A percentile compares a stretch with the other conserved stretches of the same genome.
These are phyloP conservation scores for Lasiodiplodia sp. DNA, from an alignment of 2,329 filamentous ascomycete genomes.

Conservation along the genomic window DNA sequence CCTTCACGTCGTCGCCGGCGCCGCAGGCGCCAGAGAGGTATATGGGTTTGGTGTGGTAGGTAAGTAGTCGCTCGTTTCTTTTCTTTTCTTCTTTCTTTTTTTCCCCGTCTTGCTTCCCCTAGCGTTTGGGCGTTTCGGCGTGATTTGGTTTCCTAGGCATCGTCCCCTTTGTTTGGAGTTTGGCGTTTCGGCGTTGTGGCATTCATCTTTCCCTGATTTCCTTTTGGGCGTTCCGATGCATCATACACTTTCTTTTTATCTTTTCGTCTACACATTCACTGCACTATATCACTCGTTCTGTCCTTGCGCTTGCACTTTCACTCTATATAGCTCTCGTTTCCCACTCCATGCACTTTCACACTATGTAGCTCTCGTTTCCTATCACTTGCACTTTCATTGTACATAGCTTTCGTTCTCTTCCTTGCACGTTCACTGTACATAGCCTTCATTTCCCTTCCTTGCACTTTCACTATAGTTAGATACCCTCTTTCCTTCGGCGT, in stretches of 20 bases:
- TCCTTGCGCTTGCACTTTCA: background rate
- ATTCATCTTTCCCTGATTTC: background rate
- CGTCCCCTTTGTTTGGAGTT: background rate
- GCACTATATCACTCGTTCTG: background rate
- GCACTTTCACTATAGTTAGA: no score
- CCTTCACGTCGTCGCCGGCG: no score
- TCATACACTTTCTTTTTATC: background rate
- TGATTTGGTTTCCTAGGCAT: background rate
- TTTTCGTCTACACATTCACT: background rate
- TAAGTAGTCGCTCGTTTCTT: background rate
- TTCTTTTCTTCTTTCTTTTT: background rate
- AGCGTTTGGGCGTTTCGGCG: background rate
- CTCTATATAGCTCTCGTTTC: background rate
- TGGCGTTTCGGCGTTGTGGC: background rate
- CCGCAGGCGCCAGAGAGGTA: no score
- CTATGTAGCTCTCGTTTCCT: background rate
- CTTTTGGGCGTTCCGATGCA: no score
- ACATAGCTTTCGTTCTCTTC: background rate
- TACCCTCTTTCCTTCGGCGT: no score
- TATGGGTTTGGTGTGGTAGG: no score
- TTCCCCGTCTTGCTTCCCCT: background rate
- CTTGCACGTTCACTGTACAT: background rate
- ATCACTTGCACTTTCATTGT: background rate
- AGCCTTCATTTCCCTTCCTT: no score
- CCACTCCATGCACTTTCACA: background rate